Evolutionary conservation across 2,329 filamentous ascomycete genomes (phyloP).

Genomic region (Colletotrichum siamense): DNA sequence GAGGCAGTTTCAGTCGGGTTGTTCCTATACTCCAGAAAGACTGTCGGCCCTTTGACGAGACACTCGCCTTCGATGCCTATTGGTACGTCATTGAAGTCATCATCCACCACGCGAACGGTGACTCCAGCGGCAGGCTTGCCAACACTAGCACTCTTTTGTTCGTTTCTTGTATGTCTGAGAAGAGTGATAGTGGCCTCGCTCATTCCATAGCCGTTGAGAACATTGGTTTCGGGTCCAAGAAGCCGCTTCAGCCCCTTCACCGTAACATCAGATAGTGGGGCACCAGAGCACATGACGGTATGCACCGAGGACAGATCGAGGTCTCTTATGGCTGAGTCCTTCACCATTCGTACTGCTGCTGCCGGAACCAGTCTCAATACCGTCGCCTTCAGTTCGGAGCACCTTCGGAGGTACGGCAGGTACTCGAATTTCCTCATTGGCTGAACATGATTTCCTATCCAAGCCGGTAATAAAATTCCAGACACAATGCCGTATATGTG

Average conservation of each 20-base stretch:
- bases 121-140: neutral
- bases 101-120: neutral
- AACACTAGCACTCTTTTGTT: conserved; percentile 16
- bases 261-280: conserved; percentile 22
- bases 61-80: neutral
- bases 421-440: conserved; percentile 27
- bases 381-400: conserved; percentile 24
- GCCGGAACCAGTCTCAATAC: conserved; percentile 27
- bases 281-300: neutral
- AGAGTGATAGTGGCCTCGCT: conserved; percentile 28
- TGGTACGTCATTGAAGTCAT: neutral
- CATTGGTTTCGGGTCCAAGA: conserved; percentile 13
- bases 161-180: conserved; percentile 21
- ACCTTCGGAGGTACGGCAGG: conserved; percentile 22
- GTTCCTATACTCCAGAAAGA: neutral
- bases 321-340: conserved; percentile 17
- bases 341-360: conserved; percentile 25
- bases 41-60: neutral
- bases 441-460: conserved; percentile 26
- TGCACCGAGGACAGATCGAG: neutral
- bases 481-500: conserved; percentile 31
- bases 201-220: conserved; percentile 30
- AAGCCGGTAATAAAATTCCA: conserved; percentile 24
- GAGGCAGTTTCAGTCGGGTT: neutral
- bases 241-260: conserved; percentile 15